Base-by-base conservation (phyloP, 2,329 filamentous ascomycete species). In the Ascosphaera pollenicola region DNA sequence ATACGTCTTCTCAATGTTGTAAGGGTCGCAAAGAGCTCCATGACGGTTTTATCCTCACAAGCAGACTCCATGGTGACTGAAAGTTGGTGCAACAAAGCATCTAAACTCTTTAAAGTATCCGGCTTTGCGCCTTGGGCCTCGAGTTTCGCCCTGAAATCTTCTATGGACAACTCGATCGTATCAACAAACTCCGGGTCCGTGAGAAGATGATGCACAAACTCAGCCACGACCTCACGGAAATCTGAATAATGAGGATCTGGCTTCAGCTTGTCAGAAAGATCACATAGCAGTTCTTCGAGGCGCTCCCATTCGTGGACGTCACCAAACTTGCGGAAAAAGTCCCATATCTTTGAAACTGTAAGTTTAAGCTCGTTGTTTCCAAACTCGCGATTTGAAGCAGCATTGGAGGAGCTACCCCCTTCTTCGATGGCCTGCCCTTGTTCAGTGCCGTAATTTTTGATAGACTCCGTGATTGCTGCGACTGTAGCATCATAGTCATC, bases 101-200 rank as follows among this genome's bases (percentile, higher is more conserved):
- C 77, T 11, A 92, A 57, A 46, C 92, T 81, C 15, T 78, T 65
- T 11, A 73, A 69, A 2, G 93, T 62, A 3, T 68, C 70, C 2
- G 78, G 78, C 34, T 78, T 73, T 0, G 65, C 66, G 2, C 74
- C 70, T 2, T 83, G 56, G 40, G 65, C 58, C 35, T 65, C 61
- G 3, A 67, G 64, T 50, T 73, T 71, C 36, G 65, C 59, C 39
- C 66, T 65, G 5, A 76, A 60, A 43, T 73, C 65, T 35, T 69
- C 59, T 40, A 76, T 65, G 44, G 78, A 72, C 44, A 75, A 69
- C 3, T 78, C 72, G 0, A 74, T 73, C 31, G 81, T 67, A 36
- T 85, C 78, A 49, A 91, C 81, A 57, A 93, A 94, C 3, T 75
- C 69, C 0, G 87, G 85, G 44, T 94, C 79, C 0, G 75, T 89